Base-by-base conservation (phyloP, 495 filamentous ascomycete genomes). In the Massariosphaeria phaeospora region DNA sequence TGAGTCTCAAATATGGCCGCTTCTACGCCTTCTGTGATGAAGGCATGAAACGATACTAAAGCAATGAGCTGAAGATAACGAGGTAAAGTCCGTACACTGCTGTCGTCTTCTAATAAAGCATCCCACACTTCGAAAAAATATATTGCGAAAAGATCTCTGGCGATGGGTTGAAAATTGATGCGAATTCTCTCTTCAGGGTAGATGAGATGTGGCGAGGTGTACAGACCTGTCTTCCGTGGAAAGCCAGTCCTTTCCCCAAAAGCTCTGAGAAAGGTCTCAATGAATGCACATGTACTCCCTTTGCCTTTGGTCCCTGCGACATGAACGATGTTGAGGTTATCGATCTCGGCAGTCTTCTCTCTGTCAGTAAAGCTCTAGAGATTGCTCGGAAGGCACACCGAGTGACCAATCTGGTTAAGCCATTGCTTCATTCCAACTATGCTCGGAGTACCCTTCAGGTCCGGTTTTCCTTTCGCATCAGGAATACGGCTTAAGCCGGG, bases 261-360 rank as follows among this genome's bases (percentile, higher is more conserved):
- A 9, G 55, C 57, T 18, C 52, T 55, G 2, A 78, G 68, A 46
- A 78, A 66, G 0, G 67, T 69, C 2, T 68, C 60, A 4, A 67
- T 64, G 42, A 75, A 79, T 3, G 75, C 73, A 61, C 74, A 77
- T 5, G 75, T 79, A 41, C 70, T 75, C 0, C 75, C 75, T 57
- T 79, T 79, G 10, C 75, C 75, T 66, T 79, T 78, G 0, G 76
- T 79, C 0, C 75, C 76, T 7, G 73, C 63, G 38, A 78, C 56
- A 52, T 79, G 76, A 24, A 79, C 65, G 13, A 76, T 63, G 47
- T 77, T 69, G 12, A 69, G 56, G 1, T 18, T 17, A 40, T 60
- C 54, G 30, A 66, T 33, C 17, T 61, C 61, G 7, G 2, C 26
- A 40, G 8, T 18, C 36, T 40, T 9, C 17, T 9, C 17, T 18